phyloP scores from a whole-genome alignment of 352 stramenopile species.

The Blastocystis sp. region DNA sequence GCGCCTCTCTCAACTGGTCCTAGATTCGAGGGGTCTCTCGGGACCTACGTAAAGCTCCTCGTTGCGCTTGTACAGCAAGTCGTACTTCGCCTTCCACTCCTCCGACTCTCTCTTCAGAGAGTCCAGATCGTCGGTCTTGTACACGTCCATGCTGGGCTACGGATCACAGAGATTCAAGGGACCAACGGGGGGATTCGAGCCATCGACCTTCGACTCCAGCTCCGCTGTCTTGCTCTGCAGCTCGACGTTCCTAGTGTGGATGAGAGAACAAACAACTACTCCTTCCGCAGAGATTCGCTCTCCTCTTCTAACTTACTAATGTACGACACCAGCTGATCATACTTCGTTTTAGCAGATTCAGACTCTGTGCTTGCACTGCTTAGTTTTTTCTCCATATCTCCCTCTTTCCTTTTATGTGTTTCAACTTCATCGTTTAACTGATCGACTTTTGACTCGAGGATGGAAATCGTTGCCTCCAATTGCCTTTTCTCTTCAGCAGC shows the following conservation, averaged over 20 bases:
- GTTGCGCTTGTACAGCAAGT: background rate
- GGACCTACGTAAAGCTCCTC: background rate
- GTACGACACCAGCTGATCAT: background rate
- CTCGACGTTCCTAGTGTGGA: background rate
- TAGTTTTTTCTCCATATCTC: background rate
- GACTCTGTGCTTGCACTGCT: background rate
- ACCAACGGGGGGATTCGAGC: background rate
- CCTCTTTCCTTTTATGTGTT: background rate
- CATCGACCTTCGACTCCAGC: background rate
- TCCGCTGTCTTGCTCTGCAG: background rate
- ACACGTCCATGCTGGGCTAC: background rate
- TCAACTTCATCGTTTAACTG: background rate
- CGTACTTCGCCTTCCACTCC: background rate
- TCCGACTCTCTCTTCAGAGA: background rate
- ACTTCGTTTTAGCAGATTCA: background rate
- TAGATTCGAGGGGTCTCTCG: background rate
- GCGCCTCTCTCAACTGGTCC: background rate
- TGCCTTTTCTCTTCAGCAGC: background rate
- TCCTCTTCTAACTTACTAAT: conserved; percentile 24
- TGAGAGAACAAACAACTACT: background rate
- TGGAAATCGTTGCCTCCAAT: background rate
- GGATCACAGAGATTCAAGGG: background rate
- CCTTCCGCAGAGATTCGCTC: background rate
- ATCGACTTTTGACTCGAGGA: background rate
- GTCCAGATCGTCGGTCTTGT: background rate